phyloP scores from a whole-genome alignment of 2,329 filamentous ascomycete genomes.

The Graphilbum fragrans region DNA sequence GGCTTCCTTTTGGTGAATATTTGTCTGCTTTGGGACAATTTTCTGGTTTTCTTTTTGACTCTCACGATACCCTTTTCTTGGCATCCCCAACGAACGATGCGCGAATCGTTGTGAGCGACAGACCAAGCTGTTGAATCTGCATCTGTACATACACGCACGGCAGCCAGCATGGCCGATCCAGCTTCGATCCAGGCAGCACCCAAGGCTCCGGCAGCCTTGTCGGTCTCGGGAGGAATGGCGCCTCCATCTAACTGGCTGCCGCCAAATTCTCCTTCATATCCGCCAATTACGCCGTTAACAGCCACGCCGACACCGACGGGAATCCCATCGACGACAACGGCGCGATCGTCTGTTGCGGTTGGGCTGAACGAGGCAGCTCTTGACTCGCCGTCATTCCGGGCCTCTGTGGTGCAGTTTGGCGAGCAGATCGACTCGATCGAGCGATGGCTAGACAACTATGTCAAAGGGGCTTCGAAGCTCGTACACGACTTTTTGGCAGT shows the following conservation, averaged over 20 bases:
- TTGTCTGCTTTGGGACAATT: too few relatives aligned
- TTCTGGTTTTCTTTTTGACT: too few relatives aligned
- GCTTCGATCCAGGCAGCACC: slow-evolving; percentile 2
- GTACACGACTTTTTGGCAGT: slow-evolving; percentile 56
- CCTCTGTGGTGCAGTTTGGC: slow-evolving; percentile 71
- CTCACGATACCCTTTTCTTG: too few relatives aligned
- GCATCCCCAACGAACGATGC: not conserved
- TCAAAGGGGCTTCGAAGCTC: slow-evolving; percentile 40
- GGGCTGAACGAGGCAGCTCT: slow-evolving; percentile 88
- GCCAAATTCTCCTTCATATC: not conserved
- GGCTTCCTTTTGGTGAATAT: too few relatives aligned
- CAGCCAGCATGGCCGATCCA: slow-evolving; percentile 4
- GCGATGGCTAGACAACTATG: slow-evolving; percentile 68
- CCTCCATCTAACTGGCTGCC: not conserved
- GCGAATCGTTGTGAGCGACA: not conserved
- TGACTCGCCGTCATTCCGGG: slow-evolving; percentile 91
- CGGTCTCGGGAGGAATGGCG: not conserved
- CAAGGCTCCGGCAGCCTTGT: slow-evolving; percentile 1
- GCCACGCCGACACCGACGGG: not conserved
- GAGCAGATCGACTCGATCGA: slow-evolving; percentile 89
- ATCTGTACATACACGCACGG: too few relatives aligned
- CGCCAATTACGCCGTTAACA: not conserved
- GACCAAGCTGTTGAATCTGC: not conserved
- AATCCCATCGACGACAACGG: too few relatives aligned
- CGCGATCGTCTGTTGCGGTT: slow-evolving; percentile 52